Evolutionary conservation across 805 yeast species (phyloP).

Genomic region (Pichia manshurica): DNA sequence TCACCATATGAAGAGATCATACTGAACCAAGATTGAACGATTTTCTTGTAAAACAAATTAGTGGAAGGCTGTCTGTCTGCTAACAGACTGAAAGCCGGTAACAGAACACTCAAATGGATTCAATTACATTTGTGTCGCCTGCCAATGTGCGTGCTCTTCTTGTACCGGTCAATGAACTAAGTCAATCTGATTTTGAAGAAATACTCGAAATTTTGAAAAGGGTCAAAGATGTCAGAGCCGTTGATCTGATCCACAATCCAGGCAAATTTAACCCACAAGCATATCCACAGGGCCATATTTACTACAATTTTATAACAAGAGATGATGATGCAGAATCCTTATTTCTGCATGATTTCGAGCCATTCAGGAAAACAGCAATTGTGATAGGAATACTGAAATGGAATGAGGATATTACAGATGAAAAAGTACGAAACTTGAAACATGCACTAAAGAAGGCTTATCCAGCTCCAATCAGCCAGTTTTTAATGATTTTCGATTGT

Average conservation of each 20-base stretch:
- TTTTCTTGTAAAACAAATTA: no score
- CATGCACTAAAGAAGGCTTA: constrained; percentile 39
- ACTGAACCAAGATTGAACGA: no score
- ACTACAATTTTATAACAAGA: constrained; percentile 52
- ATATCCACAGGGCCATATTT: constrained; percentile 70
- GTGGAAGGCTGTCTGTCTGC: no score
- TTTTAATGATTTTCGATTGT: constrained; percentile 48
- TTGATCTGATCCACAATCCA: constrained; percentile 66
- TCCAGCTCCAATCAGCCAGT: constrained; percentile 52
- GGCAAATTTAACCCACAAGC: constrained; percentile 77
- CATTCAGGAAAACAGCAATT: constrained; percentile 71
- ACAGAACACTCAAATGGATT: constrained; percentile 26
- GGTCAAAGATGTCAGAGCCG: constrained; percentile 59
- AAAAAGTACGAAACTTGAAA: constrained; percentile 27
- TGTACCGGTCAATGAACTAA: constrained; percentile 57
- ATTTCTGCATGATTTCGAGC: constrained; percentile 83
- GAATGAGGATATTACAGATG: constrained; percentile 21
- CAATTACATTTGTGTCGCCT: constrained; percentile 52
- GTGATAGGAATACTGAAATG: constrained; percentile 43
- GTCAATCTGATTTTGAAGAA: constrained; percentile 35
- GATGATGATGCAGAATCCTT: constrained; percentile 42
- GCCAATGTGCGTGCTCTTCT: constrained; percentile 60
- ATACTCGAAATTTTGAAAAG: constrained; percentile 41
- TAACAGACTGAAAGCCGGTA: no score
- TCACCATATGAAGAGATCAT: no score